phyloP scores from a whole-genome alignment of 495 filamentous ascomycete species.

The Beverwykella pulmonaria region DNA sequence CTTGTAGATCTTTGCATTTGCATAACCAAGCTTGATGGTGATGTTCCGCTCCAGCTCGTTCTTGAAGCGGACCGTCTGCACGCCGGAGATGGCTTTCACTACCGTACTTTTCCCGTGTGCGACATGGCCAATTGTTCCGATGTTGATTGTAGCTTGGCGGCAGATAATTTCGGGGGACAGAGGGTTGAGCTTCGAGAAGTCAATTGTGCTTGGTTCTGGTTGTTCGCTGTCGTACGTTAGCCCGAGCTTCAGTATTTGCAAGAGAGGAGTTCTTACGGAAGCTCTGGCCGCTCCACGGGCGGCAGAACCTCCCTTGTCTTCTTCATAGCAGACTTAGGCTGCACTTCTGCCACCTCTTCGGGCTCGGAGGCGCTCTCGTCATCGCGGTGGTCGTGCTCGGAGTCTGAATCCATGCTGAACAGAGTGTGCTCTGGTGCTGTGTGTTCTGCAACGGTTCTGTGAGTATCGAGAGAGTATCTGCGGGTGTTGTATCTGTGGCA shows the following conservation, averaged over 20 bases:
- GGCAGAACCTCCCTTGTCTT: constrained; percentile 57
- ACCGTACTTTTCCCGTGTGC: constrained; percentile 98
- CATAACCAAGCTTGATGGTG: constrained; percentile 99
- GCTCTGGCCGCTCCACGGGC: constrained; percentile 68
- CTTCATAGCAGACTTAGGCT: constrained; percentile 70
- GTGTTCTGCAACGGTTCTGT: not conserved
- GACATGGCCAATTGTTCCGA: constrained; percentile 97
- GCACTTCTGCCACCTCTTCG: constrained; percentile 47
- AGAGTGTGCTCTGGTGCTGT: not conserved
- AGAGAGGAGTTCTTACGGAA: constrained; percentile 36
- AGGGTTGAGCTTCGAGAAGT: constrained; percentile 75
- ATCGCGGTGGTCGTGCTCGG: constrained; percentile 42
- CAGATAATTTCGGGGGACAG: constrained; percentile 95
- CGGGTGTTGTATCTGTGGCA: not conserved
- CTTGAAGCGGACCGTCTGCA: constrained; percentile 99
- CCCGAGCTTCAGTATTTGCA: not conserved
- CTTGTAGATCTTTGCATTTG: constrained; percentile 99
- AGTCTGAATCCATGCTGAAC: constrained; percentile 41
- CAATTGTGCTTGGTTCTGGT: constrained; percentile 83
- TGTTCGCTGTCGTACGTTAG: constrained; percentile 52
- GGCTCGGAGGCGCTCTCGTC: constrained; percentile 40
- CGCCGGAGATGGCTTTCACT: constrained; percentile 97
- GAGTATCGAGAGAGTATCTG: not conserved
- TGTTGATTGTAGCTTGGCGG: constrained; percentile 97
- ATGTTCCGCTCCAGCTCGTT: constrained; percentile 98